These are phyloP conservation scores for Globisporangium iwayamae DNA, from an alignment of 352 stramenopile species.

Conservation along the genomic window DNA sequence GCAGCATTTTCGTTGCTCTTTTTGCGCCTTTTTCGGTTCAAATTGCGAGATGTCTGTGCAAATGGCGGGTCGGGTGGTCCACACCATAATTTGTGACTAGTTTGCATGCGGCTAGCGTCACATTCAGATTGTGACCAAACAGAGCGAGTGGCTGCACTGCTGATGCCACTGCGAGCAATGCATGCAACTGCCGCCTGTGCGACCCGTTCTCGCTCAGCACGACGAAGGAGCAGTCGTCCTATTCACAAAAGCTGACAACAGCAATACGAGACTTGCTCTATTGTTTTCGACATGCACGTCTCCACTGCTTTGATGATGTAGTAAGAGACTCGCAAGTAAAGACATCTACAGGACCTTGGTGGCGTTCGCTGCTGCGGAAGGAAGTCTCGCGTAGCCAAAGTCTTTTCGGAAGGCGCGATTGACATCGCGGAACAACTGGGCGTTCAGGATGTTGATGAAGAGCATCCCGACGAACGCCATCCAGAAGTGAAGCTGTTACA, in stretches of 20 bases:
- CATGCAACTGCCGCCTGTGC: slow-evolving; percentile 28
- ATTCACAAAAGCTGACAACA: not conserved
- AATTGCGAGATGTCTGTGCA: not conserved
- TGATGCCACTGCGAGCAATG: slow-evolving; percentile 3
- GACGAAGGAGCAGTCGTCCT: slow-evolving; percentile 17
- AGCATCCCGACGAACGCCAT: slow-evolving; percentile 78
- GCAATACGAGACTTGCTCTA: not conserved
- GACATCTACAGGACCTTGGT: not conserved
- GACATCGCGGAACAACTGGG: slow-evolving; percentile 58
- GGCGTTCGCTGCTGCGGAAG: not conserved
- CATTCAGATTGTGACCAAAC: too few species aligned
- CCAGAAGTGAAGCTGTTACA: slow-evolving; percentile 42
- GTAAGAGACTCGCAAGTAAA: not conserved
- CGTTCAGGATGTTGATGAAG: slow-evolving; percentile 71
- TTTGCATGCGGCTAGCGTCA: too few species aligned
- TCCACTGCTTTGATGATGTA: not conserved
- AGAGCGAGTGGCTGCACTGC: too few species aligned
- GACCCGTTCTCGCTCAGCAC: slow-evolving; percentile 20
- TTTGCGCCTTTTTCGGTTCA: slow-evolving; percentile 5
- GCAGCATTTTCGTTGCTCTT: slow-evolving; percentile 18
- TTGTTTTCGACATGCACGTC: not conserved
- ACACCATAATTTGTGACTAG: not conserved
- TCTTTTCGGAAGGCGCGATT: slow-evolving; percentile 54
- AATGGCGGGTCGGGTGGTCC: not conserved
- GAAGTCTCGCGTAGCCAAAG: slow-evolving; percentile 10